A percentile compares a stretch with the other conserved stretches of the same genome.
Conservation (phyloP, 371 early-diverging fungal species). For the Vairimorpha ceranae region DNA sequence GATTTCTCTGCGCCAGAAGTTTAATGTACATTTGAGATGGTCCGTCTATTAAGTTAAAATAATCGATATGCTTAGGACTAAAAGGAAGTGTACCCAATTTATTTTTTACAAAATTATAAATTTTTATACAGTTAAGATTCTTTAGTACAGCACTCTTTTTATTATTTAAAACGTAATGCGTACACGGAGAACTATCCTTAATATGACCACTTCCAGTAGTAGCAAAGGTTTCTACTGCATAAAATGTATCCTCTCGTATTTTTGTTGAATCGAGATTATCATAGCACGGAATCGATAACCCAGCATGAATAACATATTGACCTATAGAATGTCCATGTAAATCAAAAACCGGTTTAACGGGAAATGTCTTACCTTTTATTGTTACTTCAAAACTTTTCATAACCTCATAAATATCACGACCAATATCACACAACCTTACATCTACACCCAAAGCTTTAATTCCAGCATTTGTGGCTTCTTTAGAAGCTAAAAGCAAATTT, state of each 20-base stretch:
- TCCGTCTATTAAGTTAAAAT: slow-evolving; percentile 76
- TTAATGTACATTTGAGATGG: slow-evolving; percentile 68
- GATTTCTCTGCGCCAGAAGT: slow-evolving; percentile 74
- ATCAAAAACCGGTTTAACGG: slow-evolving; percentile 79
- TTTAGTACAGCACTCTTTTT: slow-evolving; percentile 10
- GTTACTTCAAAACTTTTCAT: slow-evolving; percentile 95
- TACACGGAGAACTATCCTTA: slow-evolving; percentile 79
- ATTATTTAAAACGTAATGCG: slow-evolving; percentile 75
- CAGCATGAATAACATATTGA: slow-evolving; percentile 85
- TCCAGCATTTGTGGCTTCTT: slow-evolving; percentile 92
- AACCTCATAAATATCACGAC: slow-evolving; percentile 88
- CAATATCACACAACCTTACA: slow-evolving; percentile 85
- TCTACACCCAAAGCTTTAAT: slow-evolving; percentile 89
- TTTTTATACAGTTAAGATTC: slow-evolving; percentile 71
- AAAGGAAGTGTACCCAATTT: slow-evolving; percentile 91
- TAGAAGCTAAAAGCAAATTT: slow-evolving; percentile 76
- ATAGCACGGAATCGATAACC: slow-evolving; percentile 90
- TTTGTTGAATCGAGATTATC: slow-evolving; percentile 78
- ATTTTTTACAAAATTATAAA: slow-evolving; percentile 77
- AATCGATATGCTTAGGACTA: slow-evolving; percentile 88
- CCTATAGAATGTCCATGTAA: slow-evolving; percentile 93
- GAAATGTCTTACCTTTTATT: slow-evolving; percentile 80
- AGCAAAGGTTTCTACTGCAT: slow-evolving; percentile 98
- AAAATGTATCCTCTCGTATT: slow-evolving; percentile 87
- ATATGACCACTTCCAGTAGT: slow-evolving; percentile 89